Evolutionary conservation across 495 filamentous ascomycete species (phyloP), one percentile per base, ranked within the genome.

Genomic region (Aspergillus indologenus): DNA sequence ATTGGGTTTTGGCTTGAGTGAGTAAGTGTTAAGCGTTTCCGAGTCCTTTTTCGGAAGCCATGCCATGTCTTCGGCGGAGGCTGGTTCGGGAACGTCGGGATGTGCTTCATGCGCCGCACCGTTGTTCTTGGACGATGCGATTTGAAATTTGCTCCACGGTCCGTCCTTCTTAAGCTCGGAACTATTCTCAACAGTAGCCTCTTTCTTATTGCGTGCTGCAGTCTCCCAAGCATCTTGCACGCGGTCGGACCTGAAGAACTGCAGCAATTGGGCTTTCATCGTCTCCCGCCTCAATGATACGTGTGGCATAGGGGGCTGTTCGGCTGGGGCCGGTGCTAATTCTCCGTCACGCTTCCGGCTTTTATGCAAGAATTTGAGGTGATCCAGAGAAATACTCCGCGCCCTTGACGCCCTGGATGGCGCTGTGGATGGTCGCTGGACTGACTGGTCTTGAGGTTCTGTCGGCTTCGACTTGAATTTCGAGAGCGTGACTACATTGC

Each of bases 231-330:
- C 65, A 15, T 77, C 73, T n/a, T 70, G 55, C 11, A 75, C 75
- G n/a, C 68, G 67, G 56, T 77, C 75, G 3, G 70, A 71, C 34
- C 70, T 76, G 23, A 77, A 64, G 59, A 70, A 77, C 11, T 75
- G 73, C 50, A 67, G 62, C 23, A 77, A 63, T 56, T 77, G 75
- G 7, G 69, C 63, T 63, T 71, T 75, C 68, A 77, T 66, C 4
- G 61, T 68, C 8, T 77, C 69, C 2, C 53, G 54, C 47, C 58
- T 62, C 9, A 55, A 26, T 11, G 59, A 55, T 56, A 53, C 31
- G 54, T 63, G 57, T 17, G 57, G 29, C 19, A 58, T 40, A 12
- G 19, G 31, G 18, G 66, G 64, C 42, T 57, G 58, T 31, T 50
- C 59, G 45, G 5, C 59, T 19, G 31, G 61, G 23, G 11, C 23